These are phyloP conservation scores for Diversispora eburnea DNA, from an alignment of 192 early-diverging fungal genomes.

Conservation along the genomic window DNA sequence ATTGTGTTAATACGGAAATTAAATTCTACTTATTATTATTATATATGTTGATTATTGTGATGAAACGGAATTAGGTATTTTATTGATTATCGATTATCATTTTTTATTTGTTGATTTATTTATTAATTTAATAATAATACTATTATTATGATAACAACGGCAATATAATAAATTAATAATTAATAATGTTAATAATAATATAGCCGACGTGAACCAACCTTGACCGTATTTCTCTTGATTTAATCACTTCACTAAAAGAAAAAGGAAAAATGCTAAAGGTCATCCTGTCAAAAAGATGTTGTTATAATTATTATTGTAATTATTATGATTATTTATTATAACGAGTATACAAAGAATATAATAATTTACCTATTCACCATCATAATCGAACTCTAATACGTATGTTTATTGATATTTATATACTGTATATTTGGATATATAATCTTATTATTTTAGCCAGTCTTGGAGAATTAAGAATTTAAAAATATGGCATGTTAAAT, in stretches of 20 bases:
- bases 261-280: constrained; percentile 60
- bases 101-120: background rate
- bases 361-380: background rate
- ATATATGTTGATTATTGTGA: constrained; percentile 53
- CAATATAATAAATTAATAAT: constrained; percentile 26
- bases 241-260: constrained; percentile 56
- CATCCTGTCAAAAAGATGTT: constrained; percentile 72
- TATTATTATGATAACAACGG: background rate
- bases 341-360: too few species aligned
- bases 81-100: background rate
- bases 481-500: constrained; percentile 46
- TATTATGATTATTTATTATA: too few species aligned
- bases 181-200: background rate
- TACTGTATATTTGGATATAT: background rate
- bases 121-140: background rate
- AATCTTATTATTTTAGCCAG: constrained; percentile 50
- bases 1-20: constrained; percentile 37
- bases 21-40: constrained; percentile 60
- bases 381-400: background rate
- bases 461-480: constrained; percentile 47
- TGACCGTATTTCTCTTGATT: constrained; percentile 59
- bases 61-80: constrained; percentile 49
- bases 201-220: constrained; percentile 38
- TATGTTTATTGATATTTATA: background rate
- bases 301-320: too few species aligned